These are phyloP conservation scores for Flammula alnicola DNA, from an alignment of 1,284 basidiomycete genomes.

Conservation along the genomic window DNA sequence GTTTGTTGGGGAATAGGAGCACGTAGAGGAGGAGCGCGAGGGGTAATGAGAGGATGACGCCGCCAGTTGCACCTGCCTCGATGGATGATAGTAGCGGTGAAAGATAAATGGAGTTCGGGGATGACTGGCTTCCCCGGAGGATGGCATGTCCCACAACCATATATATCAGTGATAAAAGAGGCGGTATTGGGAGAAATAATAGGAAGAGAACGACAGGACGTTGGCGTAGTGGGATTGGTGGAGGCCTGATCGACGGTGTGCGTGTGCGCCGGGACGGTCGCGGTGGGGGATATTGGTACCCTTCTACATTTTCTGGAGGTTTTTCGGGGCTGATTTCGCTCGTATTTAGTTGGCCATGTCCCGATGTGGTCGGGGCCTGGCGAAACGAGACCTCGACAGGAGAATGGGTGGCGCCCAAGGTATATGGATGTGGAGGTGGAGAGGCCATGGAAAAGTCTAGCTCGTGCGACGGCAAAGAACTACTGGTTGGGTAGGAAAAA, in stretches of 20 bases:
- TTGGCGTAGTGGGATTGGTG: constrained; percentile 16
- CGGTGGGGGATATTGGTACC: constrained; percentile 12
- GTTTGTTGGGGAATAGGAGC: constrained; percentile 27
- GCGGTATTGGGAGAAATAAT: constrained; percentile 37
- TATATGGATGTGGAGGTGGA: constrained; percentile 24
- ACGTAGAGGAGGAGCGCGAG: constrained; percentile 32
- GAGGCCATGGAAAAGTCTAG: constrained; percentile 18
- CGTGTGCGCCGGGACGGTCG: constrained; percentile 7
- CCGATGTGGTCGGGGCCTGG: constrained; percentile 2
- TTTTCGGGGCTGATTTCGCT: constrained; percentile 18
- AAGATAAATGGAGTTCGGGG: constrained; percentile 20
- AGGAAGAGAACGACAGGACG: constrained; percentile 25
- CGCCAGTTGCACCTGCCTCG: constrained; percentile 36
- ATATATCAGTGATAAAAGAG: constrained; percentile 35
- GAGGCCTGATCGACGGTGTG: constrained; percentile 2
- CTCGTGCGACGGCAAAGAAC: constrained; percentile 13
- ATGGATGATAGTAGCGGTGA: constrained; percentile 32
- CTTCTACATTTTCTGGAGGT: constrained; percentile 8
- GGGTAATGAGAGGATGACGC: constrained; percentile 34
- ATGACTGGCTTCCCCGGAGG: constrained; percentile 25
- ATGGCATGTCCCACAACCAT: constrained; percentile 34
- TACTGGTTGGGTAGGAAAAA: constrained; percentile 25
- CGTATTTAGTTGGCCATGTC: constrained; percentile 13
- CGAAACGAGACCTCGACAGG: constrained; percentile 9
- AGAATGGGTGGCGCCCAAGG: constrained; percentile 22